Evolutionary conservation across 306 rosid genomes (phyloP).

Genomic region (Rosa multiflora): DNA sequence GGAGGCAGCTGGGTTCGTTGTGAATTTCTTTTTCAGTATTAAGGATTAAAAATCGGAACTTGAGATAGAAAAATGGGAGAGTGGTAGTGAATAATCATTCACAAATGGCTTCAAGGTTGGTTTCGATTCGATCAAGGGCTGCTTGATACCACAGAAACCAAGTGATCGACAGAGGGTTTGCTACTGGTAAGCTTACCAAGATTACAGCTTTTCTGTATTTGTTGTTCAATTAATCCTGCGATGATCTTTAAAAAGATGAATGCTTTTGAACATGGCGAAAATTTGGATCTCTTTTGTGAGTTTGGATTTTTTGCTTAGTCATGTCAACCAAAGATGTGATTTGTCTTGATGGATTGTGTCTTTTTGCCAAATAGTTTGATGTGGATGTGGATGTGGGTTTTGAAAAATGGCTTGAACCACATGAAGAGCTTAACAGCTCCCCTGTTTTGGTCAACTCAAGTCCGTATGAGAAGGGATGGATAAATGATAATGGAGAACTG

Average conservation of each 20-base stretch:
- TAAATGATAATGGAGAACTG: no score
- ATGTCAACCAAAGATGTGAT: slow-evolving; percentile 15
- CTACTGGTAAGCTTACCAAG: slow-evolving; percentile 43
- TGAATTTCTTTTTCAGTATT: no score
- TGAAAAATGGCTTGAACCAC: no score
- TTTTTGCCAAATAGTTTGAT: no score
- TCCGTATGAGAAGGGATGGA: no score
- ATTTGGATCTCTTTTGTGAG: slow-evolving; percentile 32
- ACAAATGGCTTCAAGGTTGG: slow-evolving; percentile 68
- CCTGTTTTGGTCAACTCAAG: no score
- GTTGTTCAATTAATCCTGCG: background rate
- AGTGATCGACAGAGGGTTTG: slow-evolving; percentile 49
- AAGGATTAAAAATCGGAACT: no score
- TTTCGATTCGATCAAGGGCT: slow-evolving; percentile 49
- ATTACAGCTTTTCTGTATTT: background rate
- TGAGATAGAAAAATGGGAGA: no score
- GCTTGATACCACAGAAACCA: slow-evolving; percentile 73
- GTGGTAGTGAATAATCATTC: background rate
- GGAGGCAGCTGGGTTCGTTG: no score
- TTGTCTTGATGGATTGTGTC: slow-evolving; percentile 3
- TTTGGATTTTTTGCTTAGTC: slow-evolving; percentile 29
- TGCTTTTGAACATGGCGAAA: background rate
- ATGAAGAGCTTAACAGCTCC: no score
- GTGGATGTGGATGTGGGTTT: no score
- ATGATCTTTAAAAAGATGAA: background rate